Evolutionary conservation across 768 basidiomycete species (phyloP).

Genomic region (Mycena maculata): DNA sequence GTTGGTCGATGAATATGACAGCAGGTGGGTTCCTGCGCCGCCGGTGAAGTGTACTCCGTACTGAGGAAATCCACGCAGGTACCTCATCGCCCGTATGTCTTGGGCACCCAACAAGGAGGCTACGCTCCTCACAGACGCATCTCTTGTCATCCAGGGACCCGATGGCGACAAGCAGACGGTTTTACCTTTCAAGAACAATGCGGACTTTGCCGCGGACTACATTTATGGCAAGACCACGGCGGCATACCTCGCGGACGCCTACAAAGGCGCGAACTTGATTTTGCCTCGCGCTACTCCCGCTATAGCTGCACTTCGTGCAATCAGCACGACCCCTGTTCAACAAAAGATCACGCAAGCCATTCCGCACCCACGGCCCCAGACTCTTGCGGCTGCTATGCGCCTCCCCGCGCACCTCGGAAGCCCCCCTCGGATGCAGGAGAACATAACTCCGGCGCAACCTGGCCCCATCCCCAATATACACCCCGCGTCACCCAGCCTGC

Average conservation of each 20-base stretch:
- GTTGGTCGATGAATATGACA: conserved; percentile 77
- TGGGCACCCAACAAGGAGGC: conserved; percentile 55
- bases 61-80: conserved; percentile 48
- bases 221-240: neutral
- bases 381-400: conserved; percentile 2
- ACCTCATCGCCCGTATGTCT: conserved; percentile 45
- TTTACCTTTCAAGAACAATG: conserved; percentile 55
- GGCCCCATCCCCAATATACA: neutral
- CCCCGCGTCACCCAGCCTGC: neutral
- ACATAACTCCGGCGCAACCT: conserved; percentile 14
- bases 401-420: neutral
- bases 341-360: conserved; percentile 2
- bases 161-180: conserved; percentile 65
- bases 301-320: neutral
- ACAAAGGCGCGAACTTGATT: no score
- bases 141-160: conserved; percentile 31
- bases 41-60: neutral
- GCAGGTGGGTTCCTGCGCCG: conserved; percentile 51
- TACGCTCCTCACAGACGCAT: conserved; percentile 64
- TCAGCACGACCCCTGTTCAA: neutral
- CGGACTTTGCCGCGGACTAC: neutral
- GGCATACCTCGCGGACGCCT: neutral
- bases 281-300: neutral
- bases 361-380: neutral
- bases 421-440: conserved; percentile 22